Conservation (phyloP, 164 flowering plant species). For the Paratinospora sagittata region DNA sequence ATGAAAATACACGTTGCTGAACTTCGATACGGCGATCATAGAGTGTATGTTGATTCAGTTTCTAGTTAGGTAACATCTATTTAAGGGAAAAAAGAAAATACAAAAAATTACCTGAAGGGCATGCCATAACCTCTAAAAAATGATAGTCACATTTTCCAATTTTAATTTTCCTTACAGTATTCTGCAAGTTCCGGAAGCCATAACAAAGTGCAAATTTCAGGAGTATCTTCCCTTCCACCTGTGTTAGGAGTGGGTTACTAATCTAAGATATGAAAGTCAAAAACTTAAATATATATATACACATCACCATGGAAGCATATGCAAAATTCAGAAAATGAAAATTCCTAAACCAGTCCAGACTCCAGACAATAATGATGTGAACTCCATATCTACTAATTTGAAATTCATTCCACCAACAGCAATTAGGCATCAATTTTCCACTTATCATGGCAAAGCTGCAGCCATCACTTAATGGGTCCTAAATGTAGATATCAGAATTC, state of each 20-base stretch:
- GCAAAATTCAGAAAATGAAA: neutral
- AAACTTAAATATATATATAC: neutral
- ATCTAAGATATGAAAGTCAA: neutral
- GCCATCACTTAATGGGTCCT: too few species aligned
- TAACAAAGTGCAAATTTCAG: constrained; percentile 94
- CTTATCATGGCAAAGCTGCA: too few species aligned
- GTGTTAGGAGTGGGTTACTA: constrained; percentile 14
- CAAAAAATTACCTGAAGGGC: constrained; percentile 75
- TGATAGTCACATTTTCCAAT: constrained; percentile 82
- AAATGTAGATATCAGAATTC: too few species aligned
- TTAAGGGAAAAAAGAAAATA: neutral
- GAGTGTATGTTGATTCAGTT: neutral
- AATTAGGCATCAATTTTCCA: too few species aligned
- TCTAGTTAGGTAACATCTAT: neutral
- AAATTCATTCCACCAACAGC: too few species aligned
- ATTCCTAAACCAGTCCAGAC: neutral
- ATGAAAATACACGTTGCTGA: neutral
- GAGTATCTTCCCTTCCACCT: constrained; percentile 72
- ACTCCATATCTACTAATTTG: neutral
- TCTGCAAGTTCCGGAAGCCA: constrained; percentile 92
- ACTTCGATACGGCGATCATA: neutral
- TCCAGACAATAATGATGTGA: neutral
- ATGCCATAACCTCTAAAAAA: constrained; percentile 95
- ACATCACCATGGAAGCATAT: neutral
- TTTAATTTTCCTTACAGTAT: constrained; percentile 75